Conservation (phyloP, 73 alveolate genomes). For the Tetrahymena thermophila region DNA sequence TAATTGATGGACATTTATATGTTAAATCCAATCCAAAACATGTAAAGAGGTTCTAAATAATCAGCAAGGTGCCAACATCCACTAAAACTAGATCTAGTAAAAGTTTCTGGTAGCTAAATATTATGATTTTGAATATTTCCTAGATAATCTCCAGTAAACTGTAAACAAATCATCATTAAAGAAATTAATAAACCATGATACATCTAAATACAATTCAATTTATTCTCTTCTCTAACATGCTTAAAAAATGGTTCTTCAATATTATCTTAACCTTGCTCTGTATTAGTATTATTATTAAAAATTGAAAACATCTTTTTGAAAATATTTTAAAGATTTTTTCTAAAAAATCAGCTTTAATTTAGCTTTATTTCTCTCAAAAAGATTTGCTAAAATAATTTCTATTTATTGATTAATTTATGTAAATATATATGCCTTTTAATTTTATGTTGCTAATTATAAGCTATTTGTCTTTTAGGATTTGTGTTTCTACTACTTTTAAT, state of each 20-base stretch:
- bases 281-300: not conserved
- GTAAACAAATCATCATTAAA: not conserved
- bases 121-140: not conserved
- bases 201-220: not conserved
- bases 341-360: not conserved
- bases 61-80: not conserved
- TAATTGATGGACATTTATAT: not conserved
- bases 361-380: not conserved
- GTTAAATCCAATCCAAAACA: constrained; percentile 1
- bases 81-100: not conserved
- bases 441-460: not conserved
- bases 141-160: not conserved
- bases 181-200: not conserved
- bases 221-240: not conserved
- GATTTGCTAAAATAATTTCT: too few species aligned
- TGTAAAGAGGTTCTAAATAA: not conserved
- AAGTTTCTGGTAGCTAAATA: not conserved
- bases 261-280: not conserved
- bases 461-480: too few species aligned
- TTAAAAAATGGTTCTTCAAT: not conserved
- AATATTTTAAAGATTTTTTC: not conserved
- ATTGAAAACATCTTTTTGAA: not conserved
- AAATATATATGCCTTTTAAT: not conserved
- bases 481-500: not conserved
- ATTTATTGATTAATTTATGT: too few species aligned